phyloP scores from a whole-genome alignment of 331 rosid species.

The Saraca asoca region DNA sequence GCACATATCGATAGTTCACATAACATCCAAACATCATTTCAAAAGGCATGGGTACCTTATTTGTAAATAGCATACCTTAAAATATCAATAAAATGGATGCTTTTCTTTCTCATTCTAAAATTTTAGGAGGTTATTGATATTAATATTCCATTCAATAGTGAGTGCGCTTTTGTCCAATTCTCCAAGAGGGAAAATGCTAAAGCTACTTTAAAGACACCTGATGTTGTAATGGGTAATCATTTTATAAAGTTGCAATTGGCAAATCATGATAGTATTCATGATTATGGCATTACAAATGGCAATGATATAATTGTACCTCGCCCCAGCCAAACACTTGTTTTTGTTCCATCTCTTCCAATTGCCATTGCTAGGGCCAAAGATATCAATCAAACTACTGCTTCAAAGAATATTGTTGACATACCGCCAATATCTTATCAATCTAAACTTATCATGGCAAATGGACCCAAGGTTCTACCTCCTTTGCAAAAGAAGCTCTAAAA shows the following conservation, averaged over 20 bases:
- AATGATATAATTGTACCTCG: slow-evolving; percentile 55
- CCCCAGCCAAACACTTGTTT: slow-evolving; percentile 53
- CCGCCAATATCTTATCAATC: slow-evolving; percentile 55
- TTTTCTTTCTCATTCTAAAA: slow-evolving; percentile 85
- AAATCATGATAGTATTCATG: slow-evolving; percentile 87
- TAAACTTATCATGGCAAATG: slow-evolving; percentile 54
- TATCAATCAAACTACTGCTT: slow-evolving; percentile 50
- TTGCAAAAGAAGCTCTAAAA: slow-evolving; percentile 73
- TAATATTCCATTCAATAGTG: slow-evolving; percentile 79
- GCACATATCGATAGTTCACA: slow-evolving; percentile 52
- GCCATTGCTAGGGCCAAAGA: slow-evolving; percentile 58
- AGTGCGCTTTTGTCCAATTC: slow-evolving; percentile 93
- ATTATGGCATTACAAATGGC: slow-evolving; percentile 52
- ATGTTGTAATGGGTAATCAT: slow-evolving; percentile 98
- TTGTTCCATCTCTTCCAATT: slow-evolving; percentile 49
- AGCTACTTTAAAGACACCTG: slow-evolving; percentile 91
- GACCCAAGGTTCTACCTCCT: slow-evolving; percentile 69
- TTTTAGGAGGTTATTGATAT: slow-evolving; percentile 90
- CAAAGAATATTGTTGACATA: slow-evolving; percentile 56
- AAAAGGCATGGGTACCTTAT: slow-evolving; percentile 89
- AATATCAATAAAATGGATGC: slow-evolving; percentile 73
- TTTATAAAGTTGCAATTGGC: slow-evolving; percentile 98
- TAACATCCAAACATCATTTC: slow-evolving; percentile 66
- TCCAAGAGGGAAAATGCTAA: slow-evolving; percentile 98
- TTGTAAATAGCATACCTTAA: slow-evolving; percentile 85